A percentile compares a stretch with the other conserved stretches of the same genome.
Conservation (phyloP, 83 land plant genomes). For the Diphasiastrum complanatum region DNA sequence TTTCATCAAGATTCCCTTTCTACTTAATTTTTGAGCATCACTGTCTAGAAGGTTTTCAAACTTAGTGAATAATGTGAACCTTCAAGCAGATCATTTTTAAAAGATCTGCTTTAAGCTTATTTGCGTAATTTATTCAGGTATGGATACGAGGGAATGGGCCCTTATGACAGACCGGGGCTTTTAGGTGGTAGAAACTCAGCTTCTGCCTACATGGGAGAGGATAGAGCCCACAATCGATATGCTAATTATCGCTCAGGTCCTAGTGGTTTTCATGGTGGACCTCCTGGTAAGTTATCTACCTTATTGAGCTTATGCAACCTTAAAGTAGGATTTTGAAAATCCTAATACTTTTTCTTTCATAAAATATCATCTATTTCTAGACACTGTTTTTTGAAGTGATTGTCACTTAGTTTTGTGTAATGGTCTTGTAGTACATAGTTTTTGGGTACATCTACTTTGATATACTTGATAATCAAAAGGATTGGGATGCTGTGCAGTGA, state of each 20-base stretch:
- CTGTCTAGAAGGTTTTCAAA: no score
- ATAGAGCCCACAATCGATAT: slow-evolving; percentile 52
- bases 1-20: no score
- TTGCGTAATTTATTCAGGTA: neutral
- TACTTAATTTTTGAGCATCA: no score
- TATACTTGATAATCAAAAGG: no score
- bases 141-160: neutral
- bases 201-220: slow-evolving; percentile 18
- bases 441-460: no score
- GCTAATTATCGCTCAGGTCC: slow-evolving; percentile 37
- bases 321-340: neutral
- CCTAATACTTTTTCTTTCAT: neutral
- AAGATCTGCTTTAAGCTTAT: neutral
- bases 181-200: slow-evolving; percentile 3
- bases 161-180: slow-evolving; percentile 4
- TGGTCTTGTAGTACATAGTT: no score
- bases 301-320: neutral
- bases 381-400: no score
- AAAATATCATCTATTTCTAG: neutral
- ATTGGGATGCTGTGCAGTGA: no score
- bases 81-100: no score
- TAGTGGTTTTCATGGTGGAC: slow-evolving; percentile 34
- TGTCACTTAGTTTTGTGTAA: no score
- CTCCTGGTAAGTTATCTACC: slow-evolving; percentile 17
- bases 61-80: no score